Evolutionary conservation across 2,329 filamentous ascomycete species (phyloP), one percentile per base, ranked within the genome.

Genomic region (Colletotrichum sp.): DNA sequence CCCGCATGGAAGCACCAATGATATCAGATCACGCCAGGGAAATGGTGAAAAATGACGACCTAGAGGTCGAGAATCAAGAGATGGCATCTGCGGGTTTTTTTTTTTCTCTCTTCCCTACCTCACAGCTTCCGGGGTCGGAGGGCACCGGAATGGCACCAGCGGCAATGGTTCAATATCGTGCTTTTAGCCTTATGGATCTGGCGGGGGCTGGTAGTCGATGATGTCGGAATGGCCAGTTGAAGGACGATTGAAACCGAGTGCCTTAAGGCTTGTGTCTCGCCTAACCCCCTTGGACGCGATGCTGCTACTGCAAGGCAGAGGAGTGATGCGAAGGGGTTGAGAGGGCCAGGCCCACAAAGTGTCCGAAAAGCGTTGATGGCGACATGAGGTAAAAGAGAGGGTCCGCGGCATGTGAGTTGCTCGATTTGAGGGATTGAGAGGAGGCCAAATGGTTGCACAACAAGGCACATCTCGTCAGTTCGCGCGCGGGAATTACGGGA

Each of bases 401-500:
- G 67, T 39, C 66, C 66, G 9, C 19, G 44, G 12, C 25, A 22
- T 32, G 28, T 30, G 12, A 34, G 25, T 27, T 27, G 25, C 27
- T 60, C 57, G 30, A 65, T 60, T 52, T 32, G 48, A 59, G 27
- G 15, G 39, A 27, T n/a, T 13, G 22, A 52, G 16, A 70, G 27
- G 27, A 70, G 27, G 27, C 32, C 65, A 48, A 52, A 52, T 22
- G 25, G 22, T 63, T 36, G 27, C 30, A 60, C 57, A 32, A 60
- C 57, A 32, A 60, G n/a, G 25, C 36, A 48, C 39, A 70, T 48
- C 60, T 66, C 60, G 19, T 60, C 68, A 72, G 11, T 60, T 69
- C 63, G 57, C 74, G 70, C 73, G 74, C 74, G 74, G 74, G 70
- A 73, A 65, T 68, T 76, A 68, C 70, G 70, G 74, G 64, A 76